Conservation (phyloP, 1,284 basidiomycete genomes). For the Tetrapyrgos nigripes region DNA sequence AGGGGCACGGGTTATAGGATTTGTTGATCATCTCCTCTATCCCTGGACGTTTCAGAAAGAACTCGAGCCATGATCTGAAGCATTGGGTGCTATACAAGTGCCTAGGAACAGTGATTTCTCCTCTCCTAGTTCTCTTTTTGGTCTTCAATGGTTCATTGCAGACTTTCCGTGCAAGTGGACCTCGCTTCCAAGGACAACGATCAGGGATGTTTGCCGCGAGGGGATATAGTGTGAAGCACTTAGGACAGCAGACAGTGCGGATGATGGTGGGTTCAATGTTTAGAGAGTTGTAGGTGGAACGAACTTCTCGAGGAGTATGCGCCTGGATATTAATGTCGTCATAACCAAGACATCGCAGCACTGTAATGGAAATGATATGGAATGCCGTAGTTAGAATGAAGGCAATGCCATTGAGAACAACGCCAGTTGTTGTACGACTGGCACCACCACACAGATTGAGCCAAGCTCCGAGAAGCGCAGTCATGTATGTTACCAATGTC, state of each 20-base stretch:
- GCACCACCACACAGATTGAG: background rate
- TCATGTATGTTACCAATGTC: background rate
- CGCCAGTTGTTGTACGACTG: slow-evolving; percentile 1
- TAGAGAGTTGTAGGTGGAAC: slow-evolving; percentile 16
- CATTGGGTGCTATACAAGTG: slow-evolving; percentile 33
- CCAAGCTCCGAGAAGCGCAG: slow-evolving; percentile 1
- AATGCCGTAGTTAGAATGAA: slow-evolving; percentile 1
- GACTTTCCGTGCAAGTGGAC: slow-evolving; percentile 14
- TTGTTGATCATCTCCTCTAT: slow-evolving; percentile 36
- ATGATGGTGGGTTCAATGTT: slow-evolving; percentile 29
- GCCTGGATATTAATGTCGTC: background rate
- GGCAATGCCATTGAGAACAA: background rate
- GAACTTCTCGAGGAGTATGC: slow-evolving; percentile 20
- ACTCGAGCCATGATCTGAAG: slow-evolving; percentile 38
- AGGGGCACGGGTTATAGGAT: slow-evolving; percentile 5
- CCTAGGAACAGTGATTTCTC: slow-evolving; percentile 26
- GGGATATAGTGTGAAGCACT: slow-evolving; percentile 29
- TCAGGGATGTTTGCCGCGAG: slow-evolving; percentile 13
- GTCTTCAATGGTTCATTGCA: slow-evolving; percentile 29
- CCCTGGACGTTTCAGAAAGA: slow-evolving; percentile 31
- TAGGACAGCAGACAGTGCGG: slow-evolving; percentile 31
- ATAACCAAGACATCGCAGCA: background rate
- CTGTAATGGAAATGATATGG: background rate
- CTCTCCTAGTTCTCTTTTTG: slow-evolving; percentile 17
- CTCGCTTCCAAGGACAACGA: slow-evolving; percentile 19